Base-by-base conservation (phyloP, 164 flowering plant species). In the Malania oleifera region DNA sequence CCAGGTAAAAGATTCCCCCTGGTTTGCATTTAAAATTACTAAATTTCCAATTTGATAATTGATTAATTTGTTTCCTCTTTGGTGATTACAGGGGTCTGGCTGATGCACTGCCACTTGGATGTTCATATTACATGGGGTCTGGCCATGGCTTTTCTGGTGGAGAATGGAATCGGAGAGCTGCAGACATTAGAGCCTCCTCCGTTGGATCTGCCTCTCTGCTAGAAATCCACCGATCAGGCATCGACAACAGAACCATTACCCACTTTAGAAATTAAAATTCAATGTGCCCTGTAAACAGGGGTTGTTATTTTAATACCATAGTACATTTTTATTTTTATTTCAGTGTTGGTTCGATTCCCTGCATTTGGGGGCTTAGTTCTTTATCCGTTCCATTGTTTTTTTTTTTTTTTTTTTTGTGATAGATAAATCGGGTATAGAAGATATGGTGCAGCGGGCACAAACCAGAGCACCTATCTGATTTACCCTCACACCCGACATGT, bases 81-180 rank as follows among this genome's bases (percentile, higher is more conserved):
- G 24, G 1, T 5, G 18, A 51, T 34, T 27, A 45, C 77, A 87
- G 96, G 96, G 24, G 81, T 70, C 24, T 89, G 96, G 96, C 22
- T 89, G 29, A 69, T 89, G 95, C 96, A 89, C 53, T 86, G 96
- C 60, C 96, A 89, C 65, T 64, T 86, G 70, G 96, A 89, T 56
- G 80, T 80, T 45, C 96, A 89, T 44, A 79, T 85, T 20, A 64
- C 64, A 1, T 89, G 95, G 96, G 96, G 96, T 15, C 49, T 89
- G 67, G 89, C 87, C 22, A 85, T 72, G 89, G 85, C 78, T 23
- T 85, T 87, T 71, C 48, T 89, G 52, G 91, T 87, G 2, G 89
- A 86, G 28, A 63, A 89, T 64, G 96, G 95, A 19, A 59, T 71
- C 28, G 82, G 85, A 9, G 68, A 73, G 37, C 52, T 78, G 61